These are phyloP conservation scores for Triticum dicoccoides DNA, from an alignment of 176 grass and related monocot species.

Conservation along the genomic window DNA sequence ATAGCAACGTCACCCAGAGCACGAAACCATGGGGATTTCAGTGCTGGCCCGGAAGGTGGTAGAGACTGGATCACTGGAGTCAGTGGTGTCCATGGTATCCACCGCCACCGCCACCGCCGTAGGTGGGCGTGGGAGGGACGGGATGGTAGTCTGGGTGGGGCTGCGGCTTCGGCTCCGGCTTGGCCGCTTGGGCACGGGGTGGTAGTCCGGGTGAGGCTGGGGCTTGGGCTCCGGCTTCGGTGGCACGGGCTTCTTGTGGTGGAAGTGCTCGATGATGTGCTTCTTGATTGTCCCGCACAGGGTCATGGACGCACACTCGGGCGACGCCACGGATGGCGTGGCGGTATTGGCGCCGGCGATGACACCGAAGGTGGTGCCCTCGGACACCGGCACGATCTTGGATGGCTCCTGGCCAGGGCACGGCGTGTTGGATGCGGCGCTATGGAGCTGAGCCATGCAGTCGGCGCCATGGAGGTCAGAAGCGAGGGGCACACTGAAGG, in stretches of 20 bases:
- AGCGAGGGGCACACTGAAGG: conserved; percentile 22
- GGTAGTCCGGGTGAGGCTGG: neutral
- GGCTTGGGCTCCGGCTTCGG: neutral
- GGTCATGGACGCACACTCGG: neutral
- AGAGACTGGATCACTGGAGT: neutral
- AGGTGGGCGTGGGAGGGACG: neutral
- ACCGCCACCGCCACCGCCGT: neutral
- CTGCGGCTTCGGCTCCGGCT: neutral
- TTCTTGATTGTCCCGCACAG: conserved; percentile 23
- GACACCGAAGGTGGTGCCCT: neutral
- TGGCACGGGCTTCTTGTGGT: neutral
- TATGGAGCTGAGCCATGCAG: conserved; percentile 36
- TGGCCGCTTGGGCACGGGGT: neutral
- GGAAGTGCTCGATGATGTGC: neutral
- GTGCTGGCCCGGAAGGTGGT: neutral
- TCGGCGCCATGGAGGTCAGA: neutral
- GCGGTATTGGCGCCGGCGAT: neutral
- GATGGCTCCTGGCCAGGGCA: conserved; percentile 32
- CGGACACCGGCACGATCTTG: neutral
- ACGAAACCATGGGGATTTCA: neutral
- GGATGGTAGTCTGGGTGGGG: neutral
- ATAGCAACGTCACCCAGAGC: too few species aligned
- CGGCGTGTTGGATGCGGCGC: neutral
- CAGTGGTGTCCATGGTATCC: neutral
- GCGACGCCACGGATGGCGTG: neutral